Base-by-base conservation (phyloP, 2,329 filamentous ascomycete genomes). In the Penicillium psychrosexuale region DNA sequence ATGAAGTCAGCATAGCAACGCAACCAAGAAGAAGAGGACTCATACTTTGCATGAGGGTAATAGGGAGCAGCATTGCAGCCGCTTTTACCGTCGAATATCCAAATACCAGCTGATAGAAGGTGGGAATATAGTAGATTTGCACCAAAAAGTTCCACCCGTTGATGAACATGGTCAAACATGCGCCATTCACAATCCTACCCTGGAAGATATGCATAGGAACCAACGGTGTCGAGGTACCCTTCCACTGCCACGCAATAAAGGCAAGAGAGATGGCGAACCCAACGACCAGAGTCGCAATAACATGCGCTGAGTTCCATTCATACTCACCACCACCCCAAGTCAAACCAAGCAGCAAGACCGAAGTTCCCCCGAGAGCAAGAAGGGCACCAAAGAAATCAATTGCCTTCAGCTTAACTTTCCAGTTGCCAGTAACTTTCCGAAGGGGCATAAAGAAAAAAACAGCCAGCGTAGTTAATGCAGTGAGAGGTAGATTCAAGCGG, bases 281-380 rank as follows among this genome's bases (percentile, higher is more conserved):
- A 2, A 84, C 65, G 0, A 82, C 69, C 1, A 87, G 62, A 0
- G 83, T 81, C 0, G 74, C 75, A 43, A 86, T 75, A 12, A 85
- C 82, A 58, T 82, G 78, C 0, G 73, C 69, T 0, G 81, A 83
- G 1, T 75, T 66, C 84, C 84, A 87, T 0, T 76, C 62, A 58
- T 84, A 83, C 57, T 83, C 75, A 39, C 79, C 79, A 1, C 84
- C 84, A 24, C 83, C 84, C 82, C 84, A 86, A 2, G 82, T 82
- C 33, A 84, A 58, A 0, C 80, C 78, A 0, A 82, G 64, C 53
- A 83, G 72, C 2, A 82, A 63, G 1, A 82, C 67, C 0, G 76
- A 72, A 5, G 79, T 79, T 3, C 67, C 67, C 9, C 61, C 75
- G 6, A 83, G 68, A 7, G 79, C 76, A 0, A 82, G 69, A 2